Evolutionary conservation across 345 rosid species (phyloP).

Genomic region (Anastatica hierochuntica): DNA sequence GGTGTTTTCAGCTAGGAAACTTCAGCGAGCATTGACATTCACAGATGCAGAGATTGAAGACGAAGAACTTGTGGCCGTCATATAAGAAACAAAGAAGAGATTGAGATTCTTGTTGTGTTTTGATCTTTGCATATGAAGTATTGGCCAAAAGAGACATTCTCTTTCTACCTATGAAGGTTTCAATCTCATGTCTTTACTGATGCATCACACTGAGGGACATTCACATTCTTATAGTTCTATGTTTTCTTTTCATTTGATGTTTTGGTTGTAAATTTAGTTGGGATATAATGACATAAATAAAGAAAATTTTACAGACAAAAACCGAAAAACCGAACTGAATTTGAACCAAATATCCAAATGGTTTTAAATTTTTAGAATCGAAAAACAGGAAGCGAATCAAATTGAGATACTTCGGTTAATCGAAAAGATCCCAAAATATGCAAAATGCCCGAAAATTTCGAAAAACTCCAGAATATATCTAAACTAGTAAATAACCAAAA

Average conservation of each 20-base stretch:
- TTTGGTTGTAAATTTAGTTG: slow-evolving; percentile 10
- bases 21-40: slow-evolving; percentile 74
- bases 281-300: neutral
- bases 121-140: slow-evolving; percentile 27
- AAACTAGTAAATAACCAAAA: too few relatives aligned
- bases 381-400: too few relatives aligned
- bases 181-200: slow-evolving; percentile 23
- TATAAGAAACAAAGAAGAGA: neutral
- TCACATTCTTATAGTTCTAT: slow-evolving; percentile 7
- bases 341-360: too few relatives aligned
- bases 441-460: too few relatives aligned
- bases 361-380: too few relatives aligned
- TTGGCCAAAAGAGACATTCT: slow-evolving; percentile 17
- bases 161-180: slow-evolving; percentile 10
- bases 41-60: slow-evolving; percentile 84
- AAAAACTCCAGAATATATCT: too few relatives aligned
- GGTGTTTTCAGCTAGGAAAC: slow-evolving; percentile 61
- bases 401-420: too few relatives aligned
- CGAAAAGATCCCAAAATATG: too few relatives aligned
- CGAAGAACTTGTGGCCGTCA: slow-evolving; percentile 27
- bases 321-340: too few relatives aligned
- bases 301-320: neutral
- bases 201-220: slow-evolving; percentile 14
- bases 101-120: slow-evolving; percentile 7
- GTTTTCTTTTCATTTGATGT: neutral